These are phyloP conservation scores for Pichia paraexigua DNA, from an alignment of 805 yeast species.

Conservation along the genomic window DNA sequence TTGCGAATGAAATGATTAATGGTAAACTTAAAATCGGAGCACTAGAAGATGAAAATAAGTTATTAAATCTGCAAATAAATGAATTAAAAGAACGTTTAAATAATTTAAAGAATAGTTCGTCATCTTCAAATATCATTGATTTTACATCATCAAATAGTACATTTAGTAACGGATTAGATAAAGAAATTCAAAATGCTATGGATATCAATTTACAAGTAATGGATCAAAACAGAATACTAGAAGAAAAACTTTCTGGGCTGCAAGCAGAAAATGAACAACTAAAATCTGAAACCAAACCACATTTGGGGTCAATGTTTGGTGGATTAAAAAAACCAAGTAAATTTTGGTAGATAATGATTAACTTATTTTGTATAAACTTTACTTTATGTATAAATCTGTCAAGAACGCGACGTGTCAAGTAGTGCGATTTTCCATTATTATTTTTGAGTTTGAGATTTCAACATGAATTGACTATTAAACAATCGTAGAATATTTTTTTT, in stretches of 20 bases:
- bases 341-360: slow-evolving; percentile 9
- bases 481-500: too few species aligned
- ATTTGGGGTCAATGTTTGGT: slow-evolving; percentile 10
- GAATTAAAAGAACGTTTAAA: slow-evolving; percentile 37
- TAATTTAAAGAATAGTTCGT: slow-evolving; percentile 19
- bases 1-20: slow-evolving; percentile 81
- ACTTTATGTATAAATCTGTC: not conserved
- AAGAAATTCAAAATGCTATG: slow-evolving; percentile 52
- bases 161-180: slow-evolving; percentile 30
- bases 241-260: slow-evolving; percentile 40
- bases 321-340: slow-evolving; percentile 9
- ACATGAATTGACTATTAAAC: not conserved
- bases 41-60: slow-evolving; percentile 64
- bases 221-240: slow-evolving; percentile 51
- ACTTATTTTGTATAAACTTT: not conserved
- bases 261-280: slow-evolving; percentile 31
- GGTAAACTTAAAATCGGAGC: slow-evolving; percentile 71
- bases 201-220: slow-evolving; percentile 57
- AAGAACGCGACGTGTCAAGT: not conserved
- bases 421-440: not conserved
- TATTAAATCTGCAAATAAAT: slow-evolving; percentile 40
- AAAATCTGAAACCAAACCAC: slow-evolving; percentile 14
- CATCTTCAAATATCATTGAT: slow-evolving; percentile 14
- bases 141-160: slow-evolving; percentile 20
- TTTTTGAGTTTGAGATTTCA: not conserved